Conservation (phyloP, 2,329 filamentous ascomycete species). For the Pyrenophora teres region DNA sequence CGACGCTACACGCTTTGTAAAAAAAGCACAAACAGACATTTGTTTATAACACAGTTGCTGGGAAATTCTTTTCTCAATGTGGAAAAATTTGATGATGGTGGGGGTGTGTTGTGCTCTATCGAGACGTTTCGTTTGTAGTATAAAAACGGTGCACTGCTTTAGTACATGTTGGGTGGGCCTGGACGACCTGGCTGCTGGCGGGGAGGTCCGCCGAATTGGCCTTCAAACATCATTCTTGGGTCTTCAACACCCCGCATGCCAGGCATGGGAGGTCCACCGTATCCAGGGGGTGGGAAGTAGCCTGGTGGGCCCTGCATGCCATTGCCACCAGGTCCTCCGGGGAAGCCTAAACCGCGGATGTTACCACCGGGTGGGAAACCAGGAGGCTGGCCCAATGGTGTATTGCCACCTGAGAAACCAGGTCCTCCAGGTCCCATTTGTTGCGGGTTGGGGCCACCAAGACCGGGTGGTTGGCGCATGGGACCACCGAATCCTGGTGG, state of each 20-base stretch:
- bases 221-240: constrained; percentile 45
- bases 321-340: constrained; percentile 36
- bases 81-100: not conserved
- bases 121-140: too few relatives aligned
- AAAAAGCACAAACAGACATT: constrained; percentile 2
- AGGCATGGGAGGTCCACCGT: constrained; percentile 37
- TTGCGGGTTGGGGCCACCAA: constrained; percentile 34
- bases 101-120: too few relatives aligned
- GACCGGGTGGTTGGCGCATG: constrained; percentile 45
- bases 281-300: constrained; percentile 43
- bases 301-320: constrained; percentile 43
- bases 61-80: not conserved
- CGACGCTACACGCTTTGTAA: constrained; percentile 5
- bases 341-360: constrained; percentile 37
- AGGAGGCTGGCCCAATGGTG: constrained; percentile 46
- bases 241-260: constrained; percentile 43
- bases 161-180: constrained; percentile 42
- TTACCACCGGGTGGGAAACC: constrained; percentile 40
- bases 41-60: constrained; percentile 3
- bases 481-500: constrained; percentile 44
- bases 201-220: constrained; percentile 40
- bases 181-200: constrained; percentile 36
- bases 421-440: constrained; percentile 42
- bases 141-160: not conserved
- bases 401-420: constrained; percentile 45